Conservation (phyloP, 441 rosid genomes). For the Kokia cookei region DNA sequence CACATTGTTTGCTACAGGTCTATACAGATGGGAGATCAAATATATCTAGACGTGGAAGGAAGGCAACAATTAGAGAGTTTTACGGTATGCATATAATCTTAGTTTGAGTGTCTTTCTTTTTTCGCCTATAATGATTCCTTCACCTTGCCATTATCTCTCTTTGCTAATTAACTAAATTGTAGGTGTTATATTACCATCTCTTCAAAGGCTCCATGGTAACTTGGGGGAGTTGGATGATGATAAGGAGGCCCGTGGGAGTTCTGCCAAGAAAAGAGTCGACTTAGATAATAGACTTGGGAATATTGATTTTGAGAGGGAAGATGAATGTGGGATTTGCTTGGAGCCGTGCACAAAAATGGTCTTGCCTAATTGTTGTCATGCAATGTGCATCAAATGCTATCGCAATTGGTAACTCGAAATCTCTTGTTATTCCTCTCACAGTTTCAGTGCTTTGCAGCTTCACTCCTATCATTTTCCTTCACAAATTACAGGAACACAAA, state of each 20-base stretch:
- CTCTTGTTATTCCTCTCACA: not conserved
- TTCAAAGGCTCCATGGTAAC: slow-evolving; percentile 58
- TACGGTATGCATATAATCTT: slow-evolving; percentile 45
- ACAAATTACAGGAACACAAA: slow-evolving; percentile 65
- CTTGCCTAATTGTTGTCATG: slow-evolving; percentile 86
- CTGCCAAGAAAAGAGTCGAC: slow-evolving; percentile 37
- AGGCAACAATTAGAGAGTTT: slow-evolving; percentile 82
- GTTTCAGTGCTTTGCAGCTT: not conserved
- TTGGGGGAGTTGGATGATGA: slow-evolving; percentile 38
- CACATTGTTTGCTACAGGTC: slow-evolving; percentile 40
- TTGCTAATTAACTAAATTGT: slow-evolving; percentile 6
- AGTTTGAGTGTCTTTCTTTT: not conserved
- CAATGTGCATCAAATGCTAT: slow-evolving; percentile 97
- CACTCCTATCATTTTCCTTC: slow-evolving; percentile 2
- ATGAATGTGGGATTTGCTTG: slow-evolving; percentile 95
- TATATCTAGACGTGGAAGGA: slow-evolving; percentile 61
- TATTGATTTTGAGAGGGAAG: slow-evolving; percentile 74
- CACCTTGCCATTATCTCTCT: not conserved
- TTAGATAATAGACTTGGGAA: slow-evolving; percentile 38
- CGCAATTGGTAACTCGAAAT: slow-evolving; percentile 58
- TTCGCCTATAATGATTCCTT: not conserved
- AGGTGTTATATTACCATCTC: slow-evolving; percentile 91
- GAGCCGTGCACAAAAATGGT: slow-evolving; percentile 96
- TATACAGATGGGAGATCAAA: slow-evolving; percentile 52
- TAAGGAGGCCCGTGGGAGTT: slow-evolving; percentile 25